Evolutionary conservation across 2,329 filamentous ascomycete species (phyloP).

Genomic region (Trichoderma sp.): DNA sequence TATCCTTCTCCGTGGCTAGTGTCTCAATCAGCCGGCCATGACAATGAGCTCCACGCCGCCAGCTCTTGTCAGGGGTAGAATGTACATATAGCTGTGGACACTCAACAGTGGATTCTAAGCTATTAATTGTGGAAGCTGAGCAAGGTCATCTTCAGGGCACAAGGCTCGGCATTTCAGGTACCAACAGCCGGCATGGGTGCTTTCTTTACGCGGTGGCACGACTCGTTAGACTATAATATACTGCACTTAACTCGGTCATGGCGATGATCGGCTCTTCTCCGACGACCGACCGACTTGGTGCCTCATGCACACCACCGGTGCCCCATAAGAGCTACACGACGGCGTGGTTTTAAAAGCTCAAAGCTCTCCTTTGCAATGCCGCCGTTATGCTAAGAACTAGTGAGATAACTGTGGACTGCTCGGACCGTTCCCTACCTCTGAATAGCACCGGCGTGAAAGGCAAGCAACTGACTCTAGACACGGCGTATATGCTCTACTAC

Average conservation of each 20-base stretch:
- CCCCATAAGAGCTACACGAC: not conserved
- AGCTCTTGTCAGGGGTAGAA: not conserved
- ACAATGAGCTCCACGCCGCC: conserved; percentile 1
- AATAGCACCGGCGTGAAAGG: not conserved
- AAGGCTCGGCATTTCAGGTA: not conserved
- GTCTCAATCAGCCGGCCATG: not conserved
- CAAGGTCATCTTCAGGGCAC: not conserved
- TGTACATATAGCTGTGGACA: not conserved
- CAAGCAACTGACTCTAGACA: not conserved
- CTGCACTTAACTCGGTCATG: not conserved
- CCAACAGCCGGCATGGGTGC: not conserved
- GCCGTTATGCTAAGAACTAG: not conserved
- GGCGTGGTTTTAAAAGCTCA: not conserved
- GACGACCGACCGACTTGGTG: not conserved
- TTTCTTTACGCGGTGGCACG: not conserved
- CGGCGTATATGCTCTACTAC: not conserved
- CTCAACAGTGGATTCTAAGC: conserved; percentile 7
- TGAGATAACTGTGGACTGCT: not conserved
- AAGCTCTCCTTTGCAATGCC: not conserved
- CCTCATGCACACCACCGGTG: conserved; percentile 6
- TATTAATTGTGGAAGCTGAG: conserved; percentile 5
- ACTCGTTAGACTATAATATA: not conserved
- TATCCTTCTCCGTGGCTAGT: not conserved
- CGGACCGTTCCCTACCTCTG: not conserved
- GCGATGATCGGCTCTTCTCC: not conserved